Conservation (phyloP, 1,139 yeast species). For the Blastobotrys arbuscula region DNA sequence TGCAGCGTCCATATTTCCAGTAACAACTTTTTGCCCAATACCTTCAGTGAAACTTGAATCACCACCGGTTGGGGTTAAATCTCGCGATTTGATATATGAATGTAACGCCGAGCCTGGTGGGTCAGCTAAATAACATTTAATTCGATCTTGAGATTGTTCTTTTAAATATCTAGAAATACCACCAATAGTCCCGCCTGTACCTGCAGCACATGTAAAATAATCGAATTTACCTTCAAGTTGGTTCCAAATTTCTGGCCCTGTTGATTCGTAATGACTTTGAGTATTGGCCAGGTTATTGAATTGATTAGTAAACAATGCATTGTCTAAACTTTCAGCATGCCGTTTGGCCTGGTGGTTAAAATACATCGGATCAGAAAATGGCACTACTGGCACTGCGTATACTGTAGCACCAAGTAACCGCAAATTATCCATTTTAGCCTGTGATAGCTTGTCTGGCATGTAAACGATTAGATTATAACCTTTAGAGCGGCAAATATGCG, state of each 20-base stretch:
- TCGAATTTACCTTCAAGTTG: slow-evolving; percentile 73
- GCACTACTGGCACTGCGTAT: slow-evolving; percentile 84
- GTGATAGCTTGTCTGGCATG: slow-evolving; percentile 86
- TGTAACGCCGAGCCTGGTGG: slow-evolving; percentile 90
- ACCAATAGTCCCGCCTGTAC: slow-evolving; percentile 89
- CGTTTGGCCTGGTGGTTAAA: slow-evolving; percentile 81
- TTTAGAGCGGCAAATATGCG: slow-evolving; percentile 77
- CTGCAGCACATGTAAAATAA: slow-evolving; percentile 88
- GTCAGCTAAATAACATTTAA: slow-evolving; percentile 70
- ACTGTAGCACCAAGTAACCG: slow-evolving; percentile 78
- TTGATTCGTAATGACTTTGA: slow-evolving; percentile 83
- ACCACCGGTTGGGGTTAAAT: slow-evolving; percentile 61
- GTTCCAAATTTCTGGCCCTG: slow-evolving; percentile 93
- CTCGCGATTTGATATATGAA: slow-evolving; percentile 67
- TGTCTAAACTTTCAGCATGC: slow-evolving; percentile 66
- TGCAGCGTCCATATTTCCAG: slow-evolving; percentile 72
- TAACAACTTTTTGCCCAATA: slow-evolving; percentile 90
- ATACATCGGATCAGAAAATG: slow-evolving; percentile 72
- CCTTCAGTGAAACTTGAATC: slow-evolving; percentile 86
- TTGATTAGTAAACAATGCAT: slow-evolving; percentile 90
- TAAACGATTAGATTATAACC: slow-evolving; percentile 82
- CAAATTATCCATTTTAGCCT: slow-evolving; percentile 67
- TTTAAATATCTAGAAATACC: slow-evolving; percentile 75
- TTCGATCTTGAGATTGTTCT: slow-evolving; percentile 51
- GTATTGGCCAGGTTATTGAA: slow-evolving; percentile 84